Conservation (phyloP, 768 basidiomycete species). For the Lactarius psammicola region DNA sequence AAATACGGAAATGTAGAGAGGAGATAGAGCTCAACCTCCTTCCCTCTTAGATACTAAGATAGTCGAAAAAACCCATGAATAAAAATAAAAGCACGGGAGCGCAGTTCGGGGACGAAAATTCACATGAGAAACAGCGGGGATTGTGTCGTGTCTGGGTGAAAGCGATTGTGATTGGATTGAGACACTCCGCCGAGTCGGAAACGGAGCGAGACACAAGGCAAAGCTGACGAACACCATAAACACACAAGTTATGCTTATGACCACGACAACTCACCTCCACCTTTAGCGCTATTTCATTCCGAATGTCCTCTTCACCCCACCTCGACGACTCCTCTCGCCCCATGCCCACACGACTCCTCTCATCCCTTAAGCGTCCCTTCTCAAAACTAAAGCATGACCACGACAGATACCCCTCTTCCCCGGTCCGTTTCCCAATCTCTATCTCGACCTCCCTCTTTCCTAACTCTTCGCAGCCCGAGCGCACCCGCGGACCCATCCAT, state of each 20-base stretch:
- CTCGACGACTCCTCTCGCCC: slow-evolving; percentile 5
- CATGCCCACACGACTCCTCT: slow-evolving; percentile 17
- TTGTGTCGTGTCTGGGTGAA: background rate
- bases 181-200: background rate
- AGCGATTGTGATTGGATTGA: background rate
- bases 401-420: slow-evolving; percentile 6
- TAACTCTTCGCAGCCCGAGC: slow-evolving; percentile 29
- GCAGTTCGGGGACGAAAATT: no score
- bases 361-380: slow-evolving; percentile 21
- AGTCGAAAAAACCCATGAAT: no score
- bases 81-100: no score
- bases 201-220: background rate
- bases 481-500: slow-evolving; percentile 42
- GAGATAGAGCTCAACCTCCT: background rate
- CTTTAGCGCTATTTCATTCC: background rate
- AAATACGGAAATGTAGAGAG: background rate
- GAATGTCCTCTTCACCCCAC: slow-evolving; percentile 9
- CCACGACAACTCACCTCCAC: background rate
- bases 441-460: background rate
- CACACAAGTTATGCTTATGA: background rate
- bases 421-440: slow-evolving; percentile 1
- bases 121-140: no score
- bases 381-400: slow-evolving; percentile 12
- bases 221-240: background rate
- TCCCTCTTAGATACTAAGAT: no score